Evolutionary conservation across 495 filamentous ascomycete species (phyloP).

Genomic region (Hypoxylon trugodes): DNA sequence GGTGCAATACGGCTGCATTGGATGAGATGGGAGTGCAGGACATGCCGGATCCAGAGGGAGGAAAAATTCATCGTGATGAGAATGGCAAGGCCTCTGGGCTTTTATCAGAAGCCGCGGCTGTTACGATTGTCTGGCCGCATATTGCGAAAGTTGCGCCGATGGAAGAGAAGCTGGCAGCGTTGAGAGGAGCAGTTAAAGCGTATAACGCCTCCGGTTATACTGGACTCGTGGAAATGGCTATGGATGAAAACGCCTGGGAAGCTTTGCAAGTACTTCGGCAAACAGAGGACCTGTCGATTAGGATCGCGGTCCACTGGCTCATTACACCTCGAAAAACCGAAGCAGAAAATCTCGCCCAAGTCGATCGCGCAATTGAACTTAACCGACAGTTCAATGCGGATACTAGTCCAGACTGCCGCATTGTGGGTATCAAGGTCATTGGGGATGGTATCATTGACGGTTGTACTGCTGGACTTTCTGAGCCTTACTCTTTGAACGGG

Average conservation of each 20-base stretch:
- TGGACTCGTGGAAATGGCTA: conserved; percentile 74
- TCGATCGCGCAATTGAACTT: conserved; percentile 68
- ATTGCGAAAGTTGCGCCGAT: conserved; percentile 60
- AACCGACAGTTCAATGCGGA: conserved; percentile 53
- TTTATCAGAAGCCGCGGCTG: conserved; percentile 64
- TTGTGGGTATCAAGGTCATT: conserved; percentile 74
- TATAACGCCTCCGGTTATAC: conserved; percentile 69
- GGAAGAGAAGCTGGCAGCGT: conserved; percentile 61
- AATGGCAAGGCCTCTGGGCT: conserved; percentile 62
- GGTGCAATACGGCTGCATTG: conserved; percentile 66
- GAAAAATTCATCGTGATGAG: conserved; percentile 63
- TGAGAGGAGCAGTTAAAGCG: conserved; percentile 57
- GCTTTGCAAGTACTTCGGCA: conserved; percentile 58
- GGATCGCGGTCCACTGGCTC: conserved; percentile 71
- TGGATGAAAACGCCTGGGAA: conserved; percentile 69
- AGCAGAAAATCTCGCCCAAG: conserved; percentile 57
- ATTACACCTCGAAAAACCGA: conserved; percentile 57
- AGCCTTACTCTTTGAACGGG: conserved; percentile 65
- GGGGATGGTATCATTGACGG: conserved; percentile 74
- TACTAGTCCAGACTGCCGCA: conserved; percentile 61
- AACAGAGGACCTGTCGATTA: conserved; percentile 55
- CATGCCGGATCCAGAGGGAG: conserved; percentile 63
- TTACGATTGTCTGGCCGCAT: conserved; percentile 67
- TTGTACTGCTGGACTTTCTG: conserved; percentile 68
- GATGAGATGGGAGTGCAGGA: conserved; percentile 58